phyloP scores from a whole-genome alignment of 139 green algal species.

The Volvox reticuliferus region DNA sequence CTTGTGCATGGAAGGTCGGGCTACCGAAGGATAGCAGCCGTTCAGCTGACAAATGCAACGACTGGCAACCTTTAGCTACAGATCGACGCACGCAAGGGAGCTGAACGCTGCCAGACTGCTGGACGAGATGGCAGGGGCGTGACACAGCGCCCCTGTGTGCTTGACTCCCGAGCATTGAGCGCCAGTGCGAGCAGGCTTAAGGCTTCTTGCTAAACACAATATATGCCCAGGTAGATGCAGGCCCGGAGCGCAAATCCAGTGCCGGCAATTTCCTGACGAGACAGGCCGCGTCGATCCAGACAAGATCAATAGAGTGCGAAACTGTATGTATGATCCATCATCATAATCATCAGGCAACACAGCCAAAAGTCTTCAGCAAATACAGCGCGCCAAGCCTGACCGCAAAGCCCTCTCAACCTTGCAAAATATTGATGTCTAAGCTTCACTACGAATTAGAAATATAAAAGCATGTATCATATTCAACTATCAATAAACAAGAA shows the following conservation, averaged over 20 bases:
- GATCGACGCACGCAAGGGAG: conserved; percentile 8
- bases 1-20: neutral
- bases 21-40: neutral
- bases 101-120: conserved; percentile 12
- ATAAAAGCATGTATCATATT: no score
- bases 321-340: no score
- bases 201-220: neutral
- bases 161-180: conserved; percentile 34
- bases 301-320: no score
- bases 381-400: neutral
- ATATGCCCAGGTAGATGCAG: neutral
- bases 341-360: no score
- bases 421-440: no score
- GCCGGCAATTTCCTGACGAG: no score
- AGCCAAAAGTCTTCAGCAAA: no score
- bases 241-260: no score
- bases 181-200: neutral
- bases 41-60: neutral
- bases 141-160: neutral
- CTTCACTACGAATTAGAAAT: no score
- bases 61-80: neutral
- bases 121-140: neutral
- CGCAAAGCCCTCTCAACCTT: neutral
- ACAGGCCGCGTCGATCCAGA: no score
- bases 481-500: neutral